Base-by-base conservation (phyloP, 768 basidiomycete species). In the Podaxis rugospora region DNA sequence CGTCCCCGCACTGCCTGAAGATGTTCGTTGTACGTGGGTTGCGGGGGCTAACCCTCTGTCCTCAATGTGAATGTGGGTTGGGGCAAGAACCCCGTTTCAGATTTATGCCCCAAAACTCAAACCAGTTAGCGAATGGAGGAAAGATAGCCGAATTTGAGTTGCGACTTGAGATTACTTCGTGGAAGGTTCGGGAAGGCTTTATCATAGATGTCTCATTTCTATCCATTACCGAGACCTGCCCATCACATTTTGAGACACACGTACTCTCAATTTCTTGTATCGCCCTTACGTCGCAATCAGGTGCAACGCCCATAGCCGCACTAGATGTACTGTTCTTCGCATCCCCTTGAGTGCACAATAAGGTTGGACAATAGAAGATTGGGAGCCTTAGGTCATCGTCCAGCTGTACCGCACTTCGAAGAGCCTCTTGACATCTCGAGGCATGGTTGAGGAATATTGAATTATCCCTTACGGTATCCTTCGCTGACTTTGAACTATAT, bases 401-500 rank as follows among this genome's bases (percentile, higher is more conserved):
- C 42, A 44, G 42, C 42, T 3, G 18, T 44, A 44, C 18, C 42
- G 42, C 42, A 18, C 42, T 44, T 44, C 42, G 42, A 44, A 40
- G 18, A 44, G 42, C 16, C 14, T 44, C 14, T 44, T 44, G 42
- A 18, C 42, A 44, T 49, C 47, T 18, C 18, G 23, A 27, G 25
- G 13, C 47, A 23, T 23, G 47, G 13, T 49, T 23, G 25, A 49
- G 47, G 21, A 23, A 16, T n/a, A 44, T n/a, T 18, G 42, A 25
- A 27, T 18, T 10, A 23, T 10, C 47, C 47, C 25, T 49, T 49
- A 23, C 21, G 23, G 47, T 49, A 54, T 14, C 39, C 21, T 42
- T 59, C 50, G 50, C 57, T 59, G 57, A 37, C 28, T 51, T 59
- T 51, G 39, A 59, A 59, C 50, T 32, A 18, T 52, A 51, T 39